A percentile compares a stretch with the other conserved stretches of the same genome.
phyloP scores from a whole-genome alignment of 1,284 basidiomycete species.

The Ceratobasidium papillatum region DNA sequence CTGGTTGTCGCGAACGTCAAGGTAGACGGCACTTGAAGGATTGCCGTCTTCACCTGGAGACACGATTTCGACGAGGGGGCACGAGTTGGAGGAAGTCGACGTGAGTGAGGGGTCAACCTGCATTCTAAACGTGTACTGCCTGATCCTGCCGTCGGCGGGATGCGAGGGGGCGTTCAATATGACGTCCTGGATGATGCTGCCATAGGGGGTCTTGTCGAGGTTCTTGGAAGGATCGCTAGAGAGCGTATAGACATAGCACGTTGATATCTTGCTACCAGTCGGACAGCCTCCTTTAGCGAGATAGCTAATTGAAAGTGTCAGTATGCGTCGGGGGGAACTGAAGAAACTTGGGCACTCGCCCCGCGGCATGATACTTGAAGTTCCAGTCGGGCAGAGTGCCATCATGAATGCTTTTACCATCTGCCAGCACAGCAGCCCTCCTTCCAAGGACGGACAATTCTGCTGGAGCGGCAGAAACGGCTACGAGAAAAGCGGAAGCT shows the following conservation, averaged over 20 bases:
- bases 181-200: background rate
- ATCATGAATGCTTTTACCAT: background rate
- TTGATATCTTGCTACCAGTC: background rate
- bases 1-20: conserved; percentile 28
- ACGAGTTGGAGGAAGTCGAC: background rate
- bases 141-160: background rate
- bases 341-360: background rate
- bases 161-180: conserved; percentile 11
- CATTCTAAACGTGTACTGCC: conserved; percentile 30
- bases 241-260: conserved; percentile 26
- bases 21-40: conserved; percentile 7
- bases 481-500: background rate
- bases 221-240: conserved; percentile 23
- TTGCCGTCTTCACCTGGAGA: conserved; percentile 12
- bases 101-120: conserved; percentile 14
- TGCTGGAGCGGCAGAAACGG: conserved; percentile 8
- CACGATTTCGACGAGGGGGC: conserved; percentile 13
- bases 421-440: conserved; percentile 19
- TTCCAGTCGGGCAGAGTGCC: conserved; percentile 26
- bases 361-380: conserved; percentile 14
- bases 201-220: background rate
- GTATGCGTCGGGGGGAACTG: background rate
- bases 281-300: conserved; percentile 24
- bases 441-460: background rate
- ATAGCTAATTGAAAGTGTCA: conserved; percentile 2